Evolutionary conservation across 2,329 filamentous ascomycete species (phyloP), one percentile per base, ranked within the genome.

Genomic region (Neurospora sp.): DNA sequence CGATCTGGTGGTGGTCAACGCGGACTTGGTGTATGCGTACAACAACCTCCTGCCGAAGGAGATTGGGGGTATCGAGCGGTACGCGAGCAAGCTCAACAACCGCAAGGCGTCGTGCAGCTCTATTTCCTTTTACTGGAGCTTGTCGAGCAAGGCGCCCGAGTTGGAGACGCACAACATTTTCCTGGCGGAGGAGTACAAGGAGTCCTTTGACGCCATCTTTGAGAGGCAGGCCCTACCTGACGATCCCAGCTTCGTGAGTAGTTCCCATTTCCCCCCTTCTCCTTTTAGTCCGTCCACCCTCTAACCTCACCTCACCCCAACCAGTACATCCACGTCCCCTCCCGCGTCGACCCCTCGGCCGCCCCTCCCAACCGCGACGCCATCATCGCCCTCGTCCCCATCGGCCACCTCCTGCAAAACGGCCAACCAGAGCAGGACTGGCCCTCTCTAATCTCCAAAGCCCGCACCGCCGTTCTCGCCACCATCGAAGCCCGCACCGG

Each of bases 161-260:
- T 84, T 93, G 2, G 82, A 84, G 19, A 86, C 88, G 0, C 91
- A 93, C 80, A 93, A 93, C 77, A 91, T 93, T 75, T 93, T 93
- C 81, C 85, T 93, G 6, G 90, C 91, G 2, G 88, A 92, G 74
- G 84, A 90, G 73, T 93, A 92, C 77, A 83, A 83, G 67, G 88
- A 91, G 74, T 89, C 86, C n/a, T 93, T 93, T 75, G 90, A 93
- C 78, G 85, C 86, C 70, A 93, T 93, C 71, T 93, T 93, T 83
- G 87, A 90, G 73, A 81, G 86, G 38, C 88, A 92, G 71, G 80
- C 84, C 2, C 87, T 93, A 8, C 91, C 91, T 1, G 78, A 84
- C 1, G 84, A 92, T 70, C 91, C 91, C 0, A 90, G 87, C 69
- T 93, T 93, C 81, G 69, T 70, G 41, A 39, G 38, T 39, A 39